Evolutionary conservation across 345 rosid species (phyloP), one percentile per base, ranked within the genome.

Genomic region (Brassica napus): DNA sequence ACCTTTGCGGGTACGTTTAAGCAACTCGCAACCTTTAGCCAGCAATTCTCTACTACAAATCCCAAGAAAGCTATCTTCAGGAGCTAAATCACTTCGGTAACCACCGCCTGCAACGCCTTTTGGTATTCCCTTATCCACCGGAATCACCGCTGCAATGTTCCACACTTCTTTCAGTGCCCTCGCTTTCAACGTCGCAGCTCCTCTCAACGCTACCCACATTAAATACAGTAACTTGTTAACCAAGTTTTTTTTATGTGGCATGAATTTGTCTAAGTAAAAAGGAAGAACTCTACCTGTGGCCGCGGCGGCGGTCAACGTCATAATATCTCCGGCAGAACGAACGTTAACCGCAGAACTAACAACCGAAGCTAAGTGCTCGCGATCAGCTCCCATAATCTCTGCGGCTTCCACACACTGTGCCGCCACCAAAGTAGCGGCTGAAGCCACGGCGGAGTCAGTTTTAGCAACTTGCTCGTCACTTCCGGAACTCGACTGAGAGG

Each of bases 1-100:
- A 95, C 99, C 99, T 88, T 86, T 85, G 15, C 99, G 94, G 39
- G 99, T 95, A 75, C 97, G 96, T 75, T 95, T 95, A 69, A 95
- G 97, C 65, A 95, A 88, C 79, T 93, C 99, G 11, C 94, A 86
- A 14, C 99, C 99, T 88, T 92, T 95, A 23, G 98, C 98, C 11
- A 95, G 86, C 83, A 87, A 82, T 79, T 95, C 99, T 79, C 89
- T 91, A 59, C 89, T 90, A 77, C 94, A 90, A 35, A 86, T 84
- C 1, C 96, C 99, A 0, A 93, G 81, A 83, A 93, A 91, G 78
- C 89, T 91, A 42, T 91, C 94, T 77, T 87, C 98, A 0, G 91
- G 90, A 14, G 88, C 82, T 67, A 89, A 86, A 68, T 90, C 90
- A 14, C 88, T 90, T 16, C 88, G 85, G 74, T 88, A 79, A 72